Evolutionary conservation across 2,329 filamentous ascomycete species (phyloP), one percentile per base, ranked within the genome.

Genomic region (Coniochaeta sp.): DNA sequence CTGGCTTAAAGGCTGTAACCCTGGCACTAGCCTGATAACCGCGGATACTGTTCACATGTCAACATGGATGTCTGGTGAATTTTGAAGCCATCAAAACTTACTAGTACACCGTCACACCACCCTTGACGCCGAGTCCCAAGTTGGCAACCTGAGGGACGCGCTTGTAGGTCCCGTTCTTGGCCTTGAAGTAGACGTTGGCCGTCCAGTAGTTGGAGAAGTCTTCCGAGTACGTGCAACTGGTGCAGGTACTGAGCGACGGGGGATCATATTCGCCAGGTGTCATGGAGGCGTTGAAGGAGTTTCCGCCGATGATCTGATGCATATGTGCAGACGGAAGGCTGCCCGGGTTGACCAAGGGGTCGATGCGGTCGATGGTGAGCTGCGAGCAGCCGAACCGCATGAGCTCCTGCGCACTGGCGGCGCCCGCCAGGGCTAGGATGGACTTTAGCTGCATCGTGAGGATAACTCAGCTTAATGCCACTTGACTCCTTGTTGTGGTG

Each of bases 281-380:
- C 68, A 71, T 70, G n/a, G 63, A 61, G 1, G 61, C 60, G 52
- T 70, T 70, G 64, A 71, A 71, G 3, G 67, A 65, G 57, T 71
- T 67, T 13, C 67, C 68, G 38, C 68, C 67, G 12, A 69, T 64
- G 30, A 70, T 61, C 56, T 70, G 68, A 51, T 71, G 68, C 35
- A 68, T 60, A 58, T 71, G 68, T 5, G 65, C 58, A 13, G 65
- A 67, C 10, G 65, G 66, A 22, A 61, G 60, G 42, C 55, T 50
- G 26, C 68, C 68, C n/a, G 67, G 67, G 51, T 70, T 66, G 28
- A 71, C 67, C 20, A 64, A 52, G 14, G 58, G 58, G 51, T 61
- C 59, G 42, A 60, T 55, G 26, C 59, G 55, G 49, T 61, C 56
- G 24, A 61, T 55, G 33, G 57, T 57, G 16, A 61, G 58, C 54